Evolutionary conservation across 768 basidiomycete genomes (phyloP).

Genomic region (Lentinula edodes): DNA sequence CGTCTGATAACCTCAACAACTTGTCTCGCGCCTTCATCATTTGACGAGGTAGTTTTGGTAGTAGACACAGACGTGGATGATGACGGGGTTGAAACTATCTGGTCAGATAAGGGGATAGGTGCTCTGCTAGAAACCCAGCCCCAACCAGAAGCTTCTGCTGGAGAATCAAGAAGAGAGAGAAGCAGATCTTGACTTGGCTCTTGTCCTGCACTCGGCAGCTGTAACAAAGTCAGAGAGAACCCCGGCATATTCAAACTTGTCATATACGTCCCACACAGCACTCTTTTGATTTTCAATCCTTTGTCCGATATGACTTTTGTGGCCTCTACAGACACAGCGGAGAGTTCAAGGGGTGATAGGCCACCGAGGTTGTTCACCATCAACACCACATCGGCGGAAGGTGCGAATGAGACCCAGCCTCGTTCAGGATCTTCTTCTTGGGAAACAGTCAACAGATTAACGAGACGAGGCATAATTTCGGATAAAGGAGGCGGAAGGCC

Average conservation of each 20-base stretch:
- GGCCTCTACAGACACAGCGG: conserved; percentile 61
- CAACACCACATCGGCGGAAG: conserved; percentile 46
- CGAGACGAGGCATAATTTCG: conserved; percentile 62
- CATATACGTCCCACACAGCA: conserved; percentile 85
- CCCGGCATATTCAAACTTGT: conserved; percentile 87
- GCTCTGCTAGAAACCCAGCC: conserved; percentile 57
- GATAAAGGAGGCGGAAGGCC: conserved; percentile 63
- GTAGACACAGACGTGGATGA: conserved; percentile 9
- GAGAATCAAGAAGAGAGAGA: conserved; percentile 66
- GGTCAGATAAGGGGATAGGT: conserved; percentile 25
- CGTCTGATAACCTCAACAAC: not conserved
- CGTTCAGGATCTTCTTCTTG: conserved; percentile 58
- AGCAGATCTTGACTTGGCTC: conserved; percentile 37
- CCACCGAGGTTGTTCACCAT: conserved; percentile 89
- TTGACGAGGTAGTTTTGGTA: conserved; percentile 44
- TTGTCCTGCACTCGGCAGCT: conserved; percentile 52
- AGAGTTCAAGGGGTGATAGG: conserved; percentile 76
- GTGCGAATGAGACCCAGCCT: conserved; percentile 64
- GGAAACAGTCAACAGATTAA: conserved; percentile 67
- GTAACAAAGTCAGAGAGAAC: conserved; percentile 78
- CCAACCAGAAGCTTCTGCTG: conserved; percentile 75
- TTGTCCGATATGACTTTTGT: conserved; percentile 48
- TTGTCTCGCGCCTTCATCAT: conserved; percentile 30
- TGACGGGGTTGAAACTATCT: conserved; percentile 10
- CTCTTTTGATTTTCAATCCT: conserved; percentile 52